Conservation (phyloP, 768 basidiomycete species). For the Termitomyces heimii region DNA sequence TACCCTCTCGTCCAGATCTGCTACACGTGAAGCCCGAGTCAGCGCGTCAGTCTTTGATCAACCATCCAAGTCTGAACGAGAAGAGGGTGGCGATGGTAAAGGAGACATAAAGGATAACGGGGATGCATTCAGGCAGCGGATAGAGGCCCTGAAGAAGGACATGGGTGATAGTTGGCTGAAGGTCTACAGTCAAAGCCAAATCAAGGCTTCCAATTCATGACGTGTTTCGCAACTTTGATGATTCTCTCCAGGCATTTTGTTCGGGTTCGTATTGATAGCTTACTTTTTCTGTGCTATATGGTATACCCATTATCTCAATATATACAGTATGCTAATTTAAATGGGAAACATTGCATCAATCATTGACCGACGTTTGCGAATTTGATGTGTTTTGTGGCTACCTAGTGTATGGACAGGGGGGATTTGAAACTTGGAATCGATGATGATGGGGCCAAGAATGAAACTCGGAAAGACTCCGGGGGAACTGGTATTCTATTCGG, state of each 20-base stretch:
- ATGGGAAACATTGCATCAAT: neutral
- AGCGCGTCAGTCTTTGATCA: conserved; percentile 64
- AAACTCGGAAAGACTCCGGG: too few relatives aligned
- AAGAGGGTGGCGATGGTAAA: conserved; percentile 17
- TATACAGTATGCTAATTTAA: neutral
- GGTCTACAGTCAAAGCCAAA: conserved; percentile 65
- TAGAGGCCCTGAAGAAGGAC: conserved; percentile 80
- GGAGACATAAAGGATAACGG: conserved; percentile 39
- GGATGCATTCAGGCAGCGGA: conserved; percentile 68
- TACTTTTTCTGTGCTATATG: neutral
- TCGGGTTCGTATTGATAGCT: neutral
- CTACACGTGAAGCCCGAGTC: conserved; percentile 43
- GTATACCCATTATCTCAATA: neutral
- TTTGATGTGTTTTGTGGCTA: too few relatives aligned
- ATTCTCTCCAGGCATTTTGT: neutral
- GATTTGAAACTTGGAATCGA: too few relatives aligned
- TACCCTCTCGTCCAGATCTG: conserved; percentile 34
- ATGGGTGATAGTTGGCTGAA: conserved; percentile 90
- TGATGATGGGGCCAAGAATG: too few relatives aligned
- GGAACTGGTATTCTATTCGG: too few relatives aligned
- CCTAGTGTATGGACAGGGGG: too few relatives aligned
- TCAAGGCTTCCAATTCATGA: conserved; percentile 12
- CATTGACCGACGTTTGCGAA: neutral
- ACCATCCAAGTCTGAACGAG: conserved; percentile 18
- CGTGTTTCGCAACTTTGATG: neutral